Base-by-base conservation (phyloP, 179 eudicot genomes). In the Beta lomatogona region DNA sequence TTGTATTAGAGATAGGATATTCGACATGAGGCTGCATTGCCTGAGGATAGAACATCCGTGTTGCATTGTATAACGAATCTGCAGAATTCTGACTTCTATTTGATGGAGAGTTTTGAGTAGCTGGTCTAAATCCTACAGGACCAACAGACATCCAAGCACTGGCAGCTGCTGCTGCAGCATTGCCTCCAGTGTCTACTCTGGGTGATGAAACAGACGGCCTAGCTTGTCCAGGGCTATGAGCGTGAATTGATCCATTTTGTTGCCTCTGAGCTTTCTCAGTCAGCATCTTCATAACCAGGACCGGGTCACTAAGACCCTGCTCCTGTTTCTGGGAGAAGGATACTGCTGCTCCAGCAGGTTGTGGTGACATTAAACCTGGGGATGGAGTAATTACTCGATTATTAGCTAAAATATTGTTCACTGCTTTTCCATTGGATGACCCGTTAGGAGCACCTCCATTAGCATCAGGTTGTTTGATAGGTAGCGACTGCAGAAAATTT, bases 71-170 rank as follows among this genome's bases (percentile, higher is more conserved):
- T 9, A 81, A 64, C 2, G 93, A 84, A 79, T 88, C 91, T 52
- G 89, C 61, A 69, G 87, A 82, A 58, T 83, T 86, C 82, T 91
- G 93, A 81, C 84, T 89, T 85, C 83, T 87, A 75, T 81, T 83
- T 45, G 72, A 45, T 52, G 68, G 83, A 15, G 86, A 73, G 74
- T 84, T 90, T 74, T 87, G 94, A 60, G 86, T 44, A 54, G 85
- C 87, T 54, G 91, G 86, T 82, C 87, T 89, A 80, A 84, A 88
- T 75, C 84, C 92, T 45, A 74, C 87, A 65, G 92, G 86, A 79
- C 97, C 96, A 61, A 89, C 86, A 18, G 94, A 91, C 97, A 94
- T 95, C 98, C 98, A 93, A 60, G 91, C 89, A 80, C 89, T 92
- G 9, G 93, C 94, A 87, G 94, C 95, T 80, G 93, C 88, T 4